These are phyloP conservation scores for Cladophialophora immunda DNA, from an alignment of 2,329 filamentous ascomycete species.

Conservation along the genomic window DNA sequence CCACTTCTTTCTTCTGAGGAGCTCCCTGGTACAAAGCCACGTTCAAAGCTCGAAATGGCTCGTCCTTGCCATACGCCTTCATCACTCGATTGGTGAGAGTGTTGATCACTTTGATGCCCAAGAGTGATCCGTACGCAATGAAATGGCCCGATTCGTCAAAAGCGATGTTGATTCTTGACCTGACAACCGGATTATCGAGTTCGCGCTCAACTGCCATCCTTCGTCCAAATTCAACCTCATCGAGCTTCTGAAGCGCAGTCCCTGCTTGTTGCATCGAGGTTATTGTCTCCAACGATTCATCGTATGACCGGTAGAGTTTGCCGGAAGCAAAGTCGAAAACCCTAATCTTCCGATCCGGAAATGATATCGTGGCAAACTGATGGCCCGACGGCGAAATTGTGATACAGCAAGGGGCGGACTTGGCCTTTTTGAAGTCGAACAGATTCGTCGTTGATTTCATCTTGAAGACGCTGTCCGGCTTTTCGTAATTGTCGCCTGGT, in stretches of 20 bases:
- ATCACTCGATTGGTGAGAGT: constrained; percentile 93
- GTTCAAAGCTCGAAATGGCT: constrained; percentile 83
- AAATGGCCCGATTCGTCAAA: constrained; percentile 98
- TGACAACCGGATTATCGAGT: constrained; percentile 74
- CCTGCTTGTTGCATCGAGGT: constrained; percentile 97
- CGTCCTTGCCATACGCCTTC: constrained; percentile 88
- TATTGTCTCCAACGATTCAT: constrained; percentile 88
- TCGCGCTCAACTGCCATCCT: constrained; percentile 87
- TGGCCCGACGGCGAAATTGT: constrained; percentile 86
- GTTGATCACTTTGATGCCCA: constrained; percentile 95
- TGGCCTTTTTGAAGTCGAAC: constrained; percentile 97
- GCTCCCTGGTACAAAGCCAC: constrained; percentile 92
- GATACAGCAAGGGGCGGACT: constrained; percentile 81
- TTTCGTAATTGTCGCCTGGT: constrained; percentile 78
- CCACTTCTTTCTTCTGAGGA: constrained; percentile 90
- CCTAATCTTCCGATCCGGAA: constrained; percentile 91
- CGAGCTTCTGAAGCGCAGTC: constrained; percentile 79
- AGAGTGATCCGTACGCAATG: constrained; percentile 89
- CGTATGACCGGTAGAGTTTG: constrained; percentile 90
- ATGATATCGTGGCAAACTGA: constrained; percentile 87
- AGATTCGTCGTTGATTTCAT: constrained; percentile 94
- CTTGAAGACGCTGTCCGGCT: constrained; percentile 88
- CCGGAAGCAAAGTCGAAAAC: constrained; percentile 91
- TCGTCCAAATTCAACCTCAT: constrained; percentile 90
- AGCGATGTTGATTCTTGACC: constrained; percentile 80